Evolutionary conservation across 345 rosid species (phyloP).

Genomic region (Populus simonii): DNA sequence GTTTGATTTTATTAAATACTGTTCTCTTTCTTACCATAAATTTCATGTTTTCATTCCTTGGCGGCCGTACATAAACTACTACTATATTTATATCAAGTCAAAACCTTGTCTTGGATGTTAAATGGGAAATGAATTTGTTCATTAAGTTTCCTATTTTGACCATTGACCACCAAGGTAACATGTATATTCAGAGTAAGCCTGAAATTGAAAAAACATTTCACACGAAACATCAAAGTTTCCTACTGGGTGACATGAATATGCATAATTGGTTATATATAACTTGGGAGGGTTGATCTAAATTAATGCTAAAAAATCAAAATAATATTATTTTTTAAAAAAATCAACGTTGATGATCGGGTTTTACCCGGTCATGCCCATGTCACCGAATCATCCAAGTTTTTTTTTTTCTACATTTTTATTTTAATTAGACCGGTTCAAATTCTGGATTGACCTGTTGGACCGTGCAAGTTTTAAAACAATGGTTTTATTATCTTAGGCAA

Average conservation of each 20-base stretch:
- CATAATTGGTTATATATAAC: not conserved
- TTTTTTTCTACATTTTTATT: too few species aligned
- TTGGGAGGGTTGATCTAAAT: too few species aligned
- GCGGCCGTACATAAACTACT: slow-evolving; percentile 1
- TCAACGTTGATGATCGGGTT: too few species aligned
- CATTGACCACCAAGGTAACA: not conserved
- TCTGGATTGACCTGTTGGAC: too few species aligned
- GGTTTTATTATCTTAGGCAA: too few species aligned
- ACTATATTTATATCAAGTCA: not conserved
- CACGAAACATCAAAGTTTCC: too few species aligned
- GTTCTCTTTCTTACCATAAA: not conserved
- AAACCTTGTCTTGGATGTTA: not conserved
- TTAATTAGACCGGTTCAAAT: too few species aligned
- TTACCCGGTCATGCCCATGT: rapidly evolving
- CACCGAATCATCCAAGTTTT: too few species aligned
- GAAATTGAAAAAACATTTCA: not conserved
- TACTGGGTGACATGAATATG: not conserved
- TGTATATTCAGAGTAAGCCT: not conserved
- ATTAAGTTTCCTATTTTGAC: not conserved
- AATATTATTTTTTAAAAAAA: too few species aligned
- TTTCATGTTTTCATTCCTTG: slow-evolving; percentile 4
- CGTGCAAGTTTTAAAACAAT: too few species aligned
- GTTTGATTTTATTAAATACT: not conserved
- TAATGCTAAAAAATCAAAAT: too few species aligned
- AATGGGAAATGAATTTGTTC: not conserved